phyloP scores from a whole-genome alignment of 305 asterid genomes.

The Fraxinus greggii region DNA sequence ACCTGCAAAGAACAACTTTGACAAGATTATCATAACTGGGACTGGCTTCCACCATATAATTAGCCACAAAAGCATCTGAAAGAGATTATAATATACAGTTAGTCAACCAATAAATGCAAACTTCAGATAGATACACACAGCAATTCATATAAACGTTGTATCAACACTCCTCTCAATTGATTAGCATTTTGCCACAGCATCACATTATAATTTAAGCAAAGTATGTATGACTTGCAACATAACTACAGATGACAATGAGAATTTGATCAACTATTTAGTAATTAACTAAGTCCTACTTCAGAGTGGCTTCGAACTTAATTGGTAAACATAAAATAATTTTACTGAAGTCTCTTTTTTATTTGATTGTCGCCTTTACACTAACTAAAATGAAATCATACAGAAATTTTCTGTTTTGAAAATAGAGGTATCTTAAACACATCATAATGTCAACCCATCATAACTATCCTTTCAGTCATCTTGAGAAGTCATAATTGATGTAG shows the following conservation, averaged over 20 bases:
- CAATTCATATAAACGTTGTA: not conserved
- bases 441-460: not conserved
- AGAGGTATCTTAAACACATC: not conserved
- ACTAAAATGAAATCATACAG: not conserved
- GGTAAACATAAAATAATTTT: not conserved
- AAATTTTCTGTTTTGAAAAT: not conserved
- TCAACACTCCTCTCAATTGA: not conserved
- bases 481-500: not conserved
- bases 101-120: not conserved
- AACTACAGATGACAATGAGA: not conserved
- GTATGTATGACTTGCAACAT: not conserved
- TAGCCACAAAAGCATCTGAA: conserved; percentile 80
- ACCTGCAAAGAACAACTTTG: conserved; percentile 99
- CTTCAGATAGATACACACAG: not conserved
- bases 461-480: not conserved
- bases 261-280: not conserved
- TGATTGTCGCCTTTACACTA: not conserved
- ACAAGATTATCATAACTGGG: conserved; percentile 51
- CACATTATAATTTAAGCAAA: not conserved
- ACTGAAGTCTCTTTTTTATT: not conserved
- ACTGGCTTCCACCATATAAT: conserved; percentile 88
- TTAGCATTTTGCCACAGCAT: not conserved
- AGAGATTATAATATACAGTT: conserved; percentile 22
- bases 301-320: not conserved
- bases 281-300: not conserved